Evolutionary conservation across 768 basidiomycete species (phyloP).

Genomic region (Austroboletus eburneus): DNA sequence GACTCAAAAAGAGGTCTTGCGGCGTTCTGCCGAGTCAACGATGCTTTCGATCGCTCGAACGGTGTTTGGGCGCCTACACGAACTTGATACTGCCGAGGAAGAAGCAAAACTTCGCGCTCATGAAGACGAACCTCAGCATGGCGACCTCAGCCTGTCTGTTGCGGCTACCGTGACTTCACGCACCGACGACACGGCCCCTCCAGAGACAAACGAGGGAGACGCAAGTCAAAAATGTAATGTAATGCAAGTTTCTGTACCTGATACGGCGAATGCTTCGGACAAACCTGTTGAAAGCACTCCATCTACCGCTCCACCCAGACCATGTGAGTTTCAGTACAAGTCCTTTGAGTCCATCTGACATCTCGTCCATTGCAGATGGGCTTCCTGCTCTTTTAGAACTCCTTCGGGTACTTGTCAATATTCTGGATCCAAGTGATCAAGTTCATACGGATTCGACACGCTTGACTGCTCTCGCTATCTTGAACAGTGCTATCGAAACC

Average conservation of each 20-base stretch:
- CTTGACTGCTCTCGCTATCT: constrained; percentile 78
- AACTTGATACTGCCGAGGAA: constrained; percentile 60
- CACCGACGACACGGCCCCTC: constrained; percentile 10
- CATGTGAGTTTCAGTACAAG: constrained; percentile 14
- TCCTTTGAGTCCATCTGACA: not conserved
- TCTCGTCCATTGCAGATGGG: constrained; percentile 51
- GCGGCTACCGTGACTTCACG: constrained; percentile 32
- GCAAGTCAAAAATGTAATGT: not conserved
- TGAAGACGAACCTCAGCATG: constrained; percentile 48
- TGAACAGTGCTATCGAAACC: constrained; percentile 85
- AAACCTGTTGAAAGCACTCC: constrained; percentile 31
- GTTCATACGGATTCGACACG: constrained; percentile 96
- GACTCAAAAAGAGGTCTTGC: constrained; percentile 63
- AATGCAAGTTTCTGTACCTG: not conserved
- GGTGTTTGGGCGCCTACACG: constrained; percentile 72
- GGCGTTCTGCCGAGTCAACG: constrained; percentile 81
- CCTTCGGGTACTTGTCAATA: constrained; percentile 89
- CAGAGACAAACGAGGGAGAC: constrained; percentile 8
- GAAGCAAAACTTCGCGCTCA: constrained; percentile 57
- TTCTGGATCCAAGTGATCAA: constrained; percentile 91
- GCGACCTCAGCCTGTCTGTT: constrained; percentile 62
- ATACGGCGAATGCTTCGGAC: not conserved
- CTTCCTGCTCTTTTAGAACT: constrained; percentile 91
- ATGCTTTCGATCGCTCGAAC: constrained; percentile 85
- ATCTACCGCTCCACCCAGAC: constrained; percentile 14